Evolutionary conservation across 208 protist species (phyloP).

Genomic region (Novymonas esmeraldas): DNA sequence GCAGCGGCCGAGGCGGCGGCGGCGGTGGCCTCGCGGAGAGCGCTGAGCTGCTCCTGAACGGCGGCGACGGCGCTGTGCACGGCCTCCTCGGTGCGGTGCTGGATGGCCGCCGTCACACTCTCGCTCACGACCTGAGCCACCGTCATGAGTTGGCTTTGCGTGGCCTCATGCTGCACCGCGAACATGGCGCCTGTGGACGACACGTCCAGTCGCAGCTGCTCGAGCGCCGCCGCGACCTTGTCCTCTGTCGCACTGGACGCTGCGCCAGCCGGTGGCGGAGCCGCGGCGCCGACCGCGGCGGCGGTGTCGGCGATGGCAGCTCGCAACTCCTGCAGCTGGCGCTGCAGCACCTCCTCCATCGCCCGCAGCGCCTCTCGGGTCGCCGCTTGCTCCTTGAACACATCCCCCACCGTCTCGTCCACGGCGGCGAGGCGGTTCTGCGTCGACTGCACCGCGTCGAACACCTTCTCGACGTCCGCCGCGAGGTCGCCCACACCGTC

Average conservation of each 20-base stretch:
- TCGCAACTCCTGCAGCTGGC: constrained; percentile 23
- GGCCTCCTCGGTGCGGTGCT: constrained; percentile 28
- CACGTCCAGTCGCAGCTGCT: constrained; percentile 37
- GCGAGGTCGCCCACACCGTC: constrained; percentile 12
- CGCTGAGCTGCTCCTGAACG: constrained; percentile 26
- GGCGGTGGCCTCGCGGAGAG: constrained; percentile 12
- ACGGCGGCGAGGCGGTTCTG: constrained; percentile 40
- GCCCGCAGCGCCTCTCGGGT: constrained; percentile 33
- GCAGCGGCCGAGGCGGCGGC: constrained; percentile 2
- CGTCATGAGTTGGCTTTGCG: constrained; percentile 49
- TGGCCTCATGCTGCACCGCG: constrained; percentile 30
- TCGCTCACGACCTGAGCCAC: constrained; percentile 76
- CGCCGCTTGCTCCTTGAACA: constrained; percentile 47
- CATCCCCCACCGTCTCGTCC: constrained; percentile 39
- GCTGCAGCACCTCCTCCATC: constrained; percentile 31
- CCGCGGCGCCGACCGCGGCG: neutral
- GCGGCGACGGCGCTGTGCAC: constrained; percentile 29
- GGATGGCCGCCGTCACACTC: constrained; percentile 52
- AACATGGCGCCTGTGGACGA: constrained; percentile 16
- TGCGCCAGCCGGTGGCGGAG: neutral
- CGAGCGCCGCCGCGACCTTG: constrained; percentile 28
- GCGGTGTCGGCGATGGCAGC: neutral
- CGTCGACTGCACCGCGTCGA: constrained; percentile 30
- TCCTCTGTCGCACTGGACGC: constrained; percentile 8
- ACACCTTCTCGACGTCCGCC: constrained; percentile 24